Conservation (phyloP, 2,329 filamentous ascomycete genomes). For the Penicillium sp. region DNA sequence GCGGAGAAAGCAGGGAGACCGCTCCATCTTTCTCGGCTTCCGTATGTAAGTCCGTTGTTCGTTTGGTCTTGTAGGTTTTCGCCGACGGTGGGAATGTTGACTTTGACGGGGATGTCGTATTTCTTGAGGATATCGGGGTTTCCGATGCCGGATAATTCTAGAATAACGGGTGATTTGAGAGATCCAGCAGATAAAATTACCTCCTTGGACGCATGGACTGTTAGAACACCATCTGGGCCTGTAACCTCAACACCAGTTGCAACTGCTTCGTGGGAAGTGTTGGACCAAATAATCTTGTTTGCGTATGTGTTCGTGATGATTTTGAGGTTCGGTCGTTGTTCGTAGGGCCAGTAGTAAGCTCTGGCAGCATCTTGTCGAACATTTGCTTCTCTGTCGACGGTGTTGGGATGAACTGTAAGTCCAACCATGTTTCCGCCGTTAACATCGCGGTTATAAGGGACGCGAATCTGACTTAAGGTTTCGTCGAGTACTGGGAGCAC, state of each 20-base stretch:
- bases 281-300: constrained; percentile 42
- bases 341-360: constrained; percentile 50
- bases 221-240: constrained; percentile 21
- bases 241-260: constrained; percentile 35
- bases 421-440: constrained; percentile 50
- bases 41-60: constrained; percentile 24
- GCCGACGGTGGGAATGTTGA: constrained; percentile 45
- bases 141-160: constrained; percentile 64
- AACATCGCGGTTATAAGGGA: constrained; percentile 45
- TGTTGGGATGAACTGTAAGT: constrained; percentile 45
- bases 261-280: constrained; percentile 15
- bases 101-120: constrained; percentile 27
- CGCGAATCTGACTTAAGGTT: constrained; percentile 39
- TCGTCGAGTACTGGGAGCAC: constrained; percentile 36
- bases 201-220: constrained; percentile 45
- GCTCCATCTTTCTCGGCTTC: constrained; percentile 15
- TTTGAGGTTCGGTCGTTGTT: constrained; percentile 45
- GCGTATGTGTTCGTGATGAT: constrained; percentile 47
- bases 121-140: constrained; percentile 31
- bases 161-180: constrained; percentile 56
- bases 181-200: constrained; percentile 63
- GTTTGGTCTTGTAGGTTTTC: constrained; percentile 52
- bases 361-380: constrained; percentile 51
- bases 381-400: constrained; percentile 38
- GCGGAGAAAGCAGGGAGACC: constrained; percentile 24